phyloP scores from a whole-genome alignment of 1,139 yeast genomes.

The Suhomyces chickasaworum region DNA sequence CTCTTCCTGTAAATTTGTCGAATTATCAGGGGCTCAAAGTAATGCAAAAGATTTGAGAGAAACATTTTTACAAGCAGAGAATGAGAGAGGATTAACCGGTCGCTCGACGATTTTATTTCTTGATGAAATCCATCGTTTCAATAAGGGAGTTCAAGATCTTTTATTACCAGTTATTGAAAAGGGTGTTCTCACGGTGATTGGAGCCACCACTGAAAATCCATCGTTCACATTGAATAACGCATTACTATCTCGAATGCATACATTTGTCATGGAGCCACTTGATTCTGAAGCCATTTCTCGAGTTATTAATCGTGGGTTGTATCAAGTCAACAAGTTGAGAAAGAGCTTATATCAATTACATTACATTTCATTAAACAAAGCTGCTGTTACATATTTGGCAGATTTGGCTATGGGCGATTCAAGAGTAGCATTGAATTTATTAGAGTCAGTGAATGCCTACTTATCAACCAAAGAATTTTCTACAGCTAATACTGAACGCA shows the following conservation, averaged over 20 bases:
- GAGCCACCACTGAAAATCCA: slow-evolving; percentile 98
- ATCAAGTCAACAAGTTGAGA: slow-evolving; percentile 60
- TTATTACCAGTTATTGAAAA: slow-evolving; percentile 73
- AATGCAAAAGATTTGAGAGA: slow-evolving; percentile 71
- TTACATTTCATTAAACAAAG: slow-evolving; percentile 54
- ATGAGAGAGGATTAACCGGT: slow-evolving; percentile 65
- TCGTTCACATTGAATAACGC: slow-evolving; percentile 90
- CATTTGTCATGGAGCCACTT: slow-evolving; percentile 76
- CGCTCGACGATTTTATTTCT: slow-evolving; percentile 77
- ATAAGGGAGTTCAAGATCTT: slow-evolving; percentile 86
- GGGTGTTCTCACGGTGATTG: slow-evolving; percentile 69
- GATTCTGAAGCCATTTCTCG: slow-evolving; percentile 53
- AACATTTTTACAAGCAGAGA: slow-evolving; percentile 71
- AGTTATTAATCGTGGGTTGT: slow-evolving; percentile 65
- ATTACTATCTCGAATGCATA: slow-evolving; percentile 81
- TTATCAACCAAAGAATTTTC: slow-evolving; percentile 37
- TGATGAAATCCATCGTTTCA: slow-evolving; percentile 93
- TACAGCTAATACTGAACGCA: slow-evolving; percentile 16
- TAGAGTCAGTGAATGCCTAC: slow-evolving; percentile 56
- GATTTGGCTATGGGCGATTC: slow-evolving; percentile 89
- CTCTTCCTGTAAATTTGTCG: slow-evolving; percentile 63
- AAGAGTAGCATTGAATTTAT: slow-evolving; percentile 72
- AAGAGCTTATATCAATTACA: slow-evolving; percentile 41
- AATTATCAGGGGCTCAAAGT: slow-evolving; percentile 83
- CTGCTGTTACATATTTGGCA: slow-evolving; percentile 69